phyloP scores from a whole-genome alignment of 73 alveolate species.

The Tetrahymena thermophila region DNA sequence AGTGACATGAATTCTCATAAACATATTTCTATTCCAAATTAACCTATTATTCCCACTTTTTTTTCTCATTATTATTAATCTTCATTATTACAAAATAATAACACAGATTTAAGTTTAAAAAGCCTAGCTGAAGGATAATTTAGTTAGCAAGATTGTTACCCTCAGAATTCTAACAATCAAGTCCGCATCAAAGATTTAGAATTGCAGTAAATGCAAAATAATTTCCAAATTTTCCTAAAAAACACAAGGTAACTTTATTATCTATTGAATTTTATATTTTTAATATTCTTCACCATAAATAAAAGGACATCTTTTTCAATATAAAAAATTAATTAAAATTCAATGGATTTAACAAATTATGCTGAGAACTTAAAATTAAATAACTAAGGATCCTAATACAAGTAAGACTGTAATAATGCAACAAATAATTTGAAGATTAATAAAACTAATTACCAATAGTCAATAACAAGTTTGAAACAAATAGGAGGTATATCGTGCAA shows the following conservation, averaged over 20 bases:
- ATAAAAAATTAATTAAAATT: no score
- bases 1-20: not conserved
- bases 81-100: not conserved
- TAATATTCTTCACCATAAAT: not conserved
- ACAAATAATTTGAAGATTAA: not conserved
- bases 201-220: not conserved
- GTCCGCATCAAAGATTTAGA: not conserved
- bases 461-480: not conserved
- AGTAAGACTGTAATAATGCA: not conserved
- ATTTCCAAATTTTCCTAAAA: not conserved
- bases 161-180: not conserved
- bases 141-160: not conserved
- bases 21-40: not conserved
- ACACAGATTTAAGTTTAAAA: not conserved
- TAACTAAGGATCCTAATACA: not conserved
- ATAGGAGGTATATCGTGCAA: not conserved
- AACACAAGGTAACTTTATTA: not conserved
- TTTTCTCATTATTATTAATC: not conserved
- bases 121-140: not conserved
- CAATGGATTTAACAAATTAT: not conserved
- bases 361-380: not conserved
- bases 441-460: not conserved
- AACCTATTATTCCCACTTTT: not conserved
- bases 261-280: not conserved
- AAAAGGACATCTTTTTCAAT: not conserved